Base-by-base conservation (phyloP, 2,329 filamentous ascomycete genomes). In the Xylaria sp. region DNA sequence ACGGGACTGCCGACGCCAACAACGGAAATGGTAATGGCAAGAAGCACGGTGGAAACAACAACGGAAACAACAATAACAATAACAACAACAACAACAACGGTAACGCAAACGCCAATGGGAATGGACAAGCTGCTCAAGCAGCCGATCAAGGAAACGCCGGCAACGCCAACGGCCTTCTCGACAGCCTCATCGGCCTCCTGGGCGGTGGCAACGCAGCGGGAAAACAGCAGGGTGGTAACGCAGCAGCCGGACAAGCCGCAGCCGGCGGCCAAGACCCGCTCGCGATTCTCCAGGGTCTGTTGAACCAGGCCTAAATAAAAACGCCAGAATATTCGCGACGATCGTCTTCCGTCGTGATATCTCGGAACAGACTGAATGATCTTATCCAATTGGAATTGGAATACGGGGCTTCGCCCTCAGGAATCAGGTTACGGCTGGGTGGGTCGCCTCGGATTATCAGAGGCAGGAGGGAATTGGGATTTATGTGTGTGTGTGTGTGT, bases 1-100 rank as follows among this genome's bases (percentile, higher is more conserved):
- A 75, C 60, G 67, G 71, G 12, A 67, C 71, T 23, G 69, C 61
- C 23, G 36, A 69, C 25, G 65, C 48, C 43, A 60, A 68, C 28
- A 52, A 41, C 20, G 54, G 39, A 15, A 56, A 67, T 2, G 58
- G n/a, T 3, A 54, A 52, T 5, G 28, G 23, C 5, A 62, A 56
- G 9, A 46, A 46, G 41, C 41, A 46, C 41, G 55, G 33, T 15
- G 55, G 33, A 1, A 52, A 48, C 23, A 41, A 33, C 25, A 20
- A 36, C 6, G 56, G 46, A 1, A 49, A 65, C 10, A 57, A 36
- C 0, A 52, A 39, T 25, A 59, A 61, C 12, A 5, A 5, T 1
- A 33, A 33, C 25, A 28, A 28, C 3, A 28, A 28, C 3, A 28
- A 28, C 3, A 28, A 28, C 28, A 28, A 28, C 6, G 28, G 28